Conservation (phyloP, 2,329 filamentous ascomycete genomes). For the Stachybotrys chartarum region DNA sequence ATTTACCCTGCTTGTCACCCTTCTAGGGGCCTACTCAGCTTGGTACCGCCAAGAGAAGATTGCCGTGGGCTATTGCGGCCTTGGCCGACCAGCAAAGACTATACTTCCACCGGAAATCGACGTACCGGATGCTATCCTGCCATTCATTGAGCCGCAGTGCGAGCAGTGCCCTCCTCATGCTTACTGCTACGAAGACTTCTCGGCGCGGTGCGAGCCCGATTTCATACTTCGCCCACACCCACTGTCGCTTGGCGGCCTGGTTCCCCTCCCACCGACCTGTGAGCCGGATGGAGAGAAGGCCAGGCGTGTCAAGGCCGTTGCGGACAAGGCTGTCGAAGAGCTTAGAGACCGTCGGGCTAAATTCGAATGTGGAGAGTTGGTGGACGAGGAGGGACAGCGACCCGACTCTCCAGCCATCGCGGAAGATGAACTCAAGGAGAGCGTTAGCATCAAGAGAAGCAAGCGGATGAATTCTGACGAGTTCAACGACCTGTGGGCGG, state of each 20-base stretch:
- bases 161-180: slow-evolving; percentile 88
- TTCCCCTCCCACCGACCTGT: slow-evolving; percentile 85
- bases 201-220: slow-evolving; percentile 75
- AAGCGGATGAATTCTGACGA: slow-evolving; percentile 81
- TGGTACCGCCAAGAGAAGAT: slow-evolving; percentile 95
- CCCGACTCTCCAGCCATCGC: slow-evolving; percentile 51
- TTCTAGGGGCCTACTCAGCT: slow-evolving; percentile 64
- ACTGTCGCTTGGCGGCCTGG: slow-evolving; percentile 67
- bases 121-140: slow-evolving; percentile 65
- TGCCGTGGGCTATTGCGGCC: slow-evolving; percentile 90
- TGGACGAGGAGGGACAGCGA: slow-evolving; percentile 52
- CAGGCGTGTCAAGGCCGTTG: slow-evolving; percentile 76
- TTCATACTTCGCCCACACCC: slow-evolving; percentile 84
- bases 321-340: slow-evolving; percentile 80
- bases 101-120: slow-evolving; percentile 41
- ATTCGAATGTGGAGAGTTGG: slow-evolving; percentile 78
- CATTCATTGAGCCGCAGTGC: slow-evolving; percentile 70
- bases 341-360: slow-evolving; percentile 79
- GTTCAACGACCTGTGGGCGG: slow-evolving; percentile 81
- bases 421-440: slow-evolving; percentile 70
- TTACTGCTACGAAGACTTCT: slow-evolving; percentile 73
- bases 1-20: slow-evolving; percentile 61
- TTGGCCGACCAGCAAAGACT: slow-evolving; percentile 56
- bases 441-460: slow-evolving; percentile 67
- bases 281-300: slow-evolving; percentile 93